Conservation (phyloP, 2,329 filamentous ascomycete species). For the Microdochium bolleyi region DNA sequence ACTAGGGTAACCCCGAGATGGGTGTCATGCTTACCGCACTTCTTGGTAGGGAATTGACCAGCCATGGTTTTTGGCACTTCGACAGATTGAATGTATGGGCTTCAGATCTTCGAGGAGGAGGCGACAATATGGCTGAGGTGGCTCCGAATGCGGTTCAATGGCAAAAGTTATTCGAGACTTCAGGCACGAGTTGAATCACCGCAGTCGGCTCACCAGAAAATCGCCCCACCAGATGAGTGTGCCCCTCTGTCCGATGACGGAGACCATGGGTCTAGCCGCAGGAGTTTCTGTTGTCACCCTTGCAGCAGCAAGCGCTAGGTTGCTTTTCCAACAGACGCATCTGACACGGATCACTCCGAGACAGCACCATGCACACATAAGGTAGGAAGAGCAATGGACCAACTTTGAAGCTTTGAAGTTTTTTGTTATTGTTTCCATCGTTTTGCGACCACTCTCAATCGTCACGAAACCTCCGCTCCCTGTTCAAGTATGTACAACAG, state of each 20-base stretch:
- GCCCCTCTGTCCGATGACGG: constrained; percentile 21
- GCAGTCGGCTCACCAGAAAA: constrained; percentile 1
- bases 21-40: constrained; percentile 40
- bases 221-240: constrained; percentile 10
- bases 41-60: constrained; percentile 44
- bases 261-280: neutral
- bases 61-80: constrained; percentile 10
- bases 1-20: constrained; percentile 4
- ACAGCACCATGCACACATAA: neutral
- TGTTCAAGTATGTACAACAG: neutral
- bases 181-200: neutral
- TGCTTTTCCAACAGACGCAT: no score
- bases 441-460: neutral
- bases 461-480: neutral
- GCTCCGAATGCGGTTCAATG: neutral
- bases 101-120: constrained; percentile 1
- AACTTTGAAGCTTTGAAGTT: neutral
- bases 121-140: neutral
- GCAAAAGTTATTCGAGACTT: neutral
- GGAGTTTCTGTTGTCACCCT: neutral
- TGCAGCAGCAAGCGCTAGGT: no score
- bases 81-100: constrained; percentile 3
- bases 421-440: neutral
- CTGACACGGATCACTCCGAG: neutral
- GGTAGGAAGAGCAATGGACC: neutral